Conservation (phyloP, 495 filamentous ascomycete genomes). For the Aspergillus bertholletiae region DNA sequence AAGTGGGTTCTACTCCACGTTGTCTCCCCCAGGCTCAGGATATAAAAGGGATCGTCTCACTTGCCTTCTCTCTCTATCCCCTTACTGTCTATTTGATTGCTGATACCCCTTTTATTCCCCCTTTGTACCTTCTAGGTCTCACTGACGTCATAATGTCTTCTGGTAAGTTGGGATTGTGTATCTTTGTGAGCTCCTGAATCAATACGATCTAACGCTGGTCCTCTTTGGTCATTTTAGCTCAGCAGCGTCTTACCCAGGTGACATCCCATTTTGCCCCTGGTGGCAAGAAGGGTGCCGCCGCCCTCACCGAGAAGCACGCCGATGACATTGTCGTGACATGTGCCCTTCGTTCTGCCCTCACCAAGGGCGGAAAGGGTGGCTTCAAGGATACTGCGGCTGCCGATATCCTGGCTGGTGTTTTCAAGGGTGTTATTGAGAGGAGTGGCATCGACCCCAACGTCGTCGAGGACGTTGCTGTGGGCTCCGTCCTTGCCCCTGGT, state of each 20-base stretch:
- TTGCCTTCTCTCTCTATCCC: constrained; percentile 4
- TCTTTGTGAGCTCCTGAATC: neutral
- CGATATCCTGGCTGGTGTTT: constrained; percentile 81
- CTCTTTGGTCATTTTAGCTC: too few species aligned
- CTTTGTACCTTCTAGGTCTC: constrained; percentile 6
- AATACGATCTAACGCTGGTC: neutral
- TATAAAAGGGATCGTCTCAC: constrained; percentile 20
- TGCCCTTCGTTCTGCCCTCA: constrained; percentile 86
- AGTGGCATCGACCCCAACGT: constrained; percentile 79
- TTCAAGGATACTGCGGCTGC: constrained; percentile 91
- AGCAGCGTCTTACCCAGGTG: constrained; percentile 61
- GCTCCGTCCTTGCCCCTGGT: constrained; percentile 85
- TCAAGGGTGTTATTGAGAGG: constrained; percentile 75
- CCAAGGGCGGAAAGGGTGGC: constrained; percentile 85
- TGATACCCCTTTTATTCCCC: neutral
- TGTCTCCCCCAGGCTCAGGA: constrained; percentile 10
- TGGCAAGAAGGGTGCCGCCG: constrained; percentile 45
- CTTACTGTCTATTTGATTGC: neutral
- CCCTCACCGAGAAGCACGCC: constrained; percentile 58
- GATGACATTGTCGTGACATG: constrained; percentile 89
- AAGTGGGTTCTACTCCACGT: constrained; percentile 12
- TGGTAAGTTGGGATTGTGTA: constrained; percentile 22
- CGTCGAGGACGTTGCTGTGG: constrained; percentile 91
- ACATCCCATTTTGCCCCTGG: constrained; percentile 53
- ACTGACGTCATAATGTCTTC: constrained; percentile 43